Percentiles rank a stretch among this genome's conserved stretches.
These are phyloP conservation scores for Alternaria longipes DNA, from an alignment of 2,329 filamentous ascomycete genomes.

Conservation along the genomic window DNA sequence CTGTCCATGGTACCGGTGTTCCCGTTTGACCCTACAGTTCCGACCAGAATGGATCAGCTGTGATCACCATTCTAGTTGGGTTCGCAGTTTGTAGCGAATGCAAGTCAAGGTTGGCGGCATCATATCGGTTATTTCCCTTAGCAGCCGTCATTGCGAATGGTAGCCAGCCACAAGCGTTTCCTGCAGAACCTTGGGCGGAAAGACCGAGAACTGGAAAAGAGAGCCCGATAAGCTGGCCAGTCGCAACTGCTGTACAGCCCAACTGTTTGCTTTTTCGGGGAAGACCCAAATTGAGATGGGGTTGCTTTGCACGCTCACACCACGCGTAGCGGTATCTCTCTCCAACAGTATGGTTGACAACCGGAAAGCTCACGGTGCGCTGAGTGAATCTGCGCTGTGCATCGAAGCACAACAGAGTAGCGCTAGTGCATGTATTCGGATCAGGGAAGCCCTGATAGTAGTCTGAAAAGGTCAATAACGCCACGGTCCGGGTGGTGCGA, in stretches of 20 bases:
- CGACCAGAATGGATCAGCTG: background rate
- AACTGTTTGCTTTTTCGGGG: constrained; percentile 23
- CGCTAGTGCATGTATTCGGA: constrained; percentile 16
- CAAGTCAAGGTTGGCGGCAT: constrained; percentile 9
- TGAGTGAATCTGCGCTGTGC: constrained; percentile 2
- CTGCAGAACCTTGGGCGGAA: constrained; percentile 11
- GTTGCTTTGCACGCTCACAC: constrained; percentile 28
- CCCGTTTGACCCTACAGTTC: background rate
- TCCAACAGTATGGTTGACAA: constrained; percentile 20
- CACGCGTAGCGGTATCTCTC: constrained; percentile 41
- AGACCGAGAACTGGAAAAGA: constrained; percentile 12
- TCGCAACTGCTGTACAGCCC: constrained; percentile 13
- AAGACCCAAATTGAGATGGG: constrained; percentile 4
- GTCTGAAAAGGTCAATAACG: constrained; percentile 39
- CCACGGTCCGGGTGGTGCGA: constrained; percentile 40
- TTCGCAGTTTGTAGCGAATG: background rate
- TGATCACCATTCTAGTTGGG: constrained; percentile 4
- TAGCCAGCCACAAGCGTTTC: constrained; percentile 16
- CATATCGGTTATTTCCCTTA: constrained; percentile 15
- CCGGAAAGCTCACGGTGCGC: constrained; percentile 13
- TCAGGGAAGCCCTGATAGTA: constrained; percentile 23
- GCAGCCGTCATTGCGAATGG: constrained; percentile 9
- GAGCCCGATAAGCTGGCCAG: constrained; percentile 24
- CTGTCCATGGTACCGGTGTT: constrained; percentile 1
- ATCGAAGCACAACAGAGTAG: constrained; percentile 12